These are phyloP conservation scores for Auriscalpium orientale DNA, from an alignment of 768 basidiomycete species.

Conservation along the genomic window DNA sequence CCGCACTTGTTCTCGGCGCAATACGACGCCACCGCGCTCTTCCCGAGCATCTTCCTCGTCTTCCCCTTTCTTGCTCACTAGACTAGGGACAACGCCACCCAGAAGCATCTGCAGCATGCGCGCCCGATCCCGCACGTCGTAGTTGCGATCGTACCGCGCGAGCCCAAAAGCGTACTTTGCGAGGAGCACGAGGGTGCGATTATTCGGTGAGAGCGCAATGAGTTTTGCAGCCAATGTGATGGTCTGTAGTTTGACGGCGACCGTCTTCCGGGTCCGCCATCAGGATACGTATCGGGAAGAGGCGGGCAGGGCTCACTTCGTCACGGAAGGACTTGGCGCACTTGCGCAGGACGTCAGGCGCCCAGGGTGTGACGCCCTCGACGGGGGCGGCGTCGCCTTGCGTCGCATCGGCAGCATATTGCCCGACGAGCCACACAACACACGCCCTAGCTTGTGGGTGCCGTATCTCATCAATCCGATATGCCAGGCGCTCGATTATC, in stretches of 20 bases:
- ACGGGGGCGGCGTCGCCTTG: conserved; percentile 24
- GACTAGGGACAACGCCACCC: conserved; percentile 33
- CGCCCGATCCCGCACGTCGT: conserved; percentile 87
- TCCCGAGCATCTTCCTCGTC: conserved; percentile 29
- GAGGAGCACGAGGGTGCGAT: conserved; percentile 44
- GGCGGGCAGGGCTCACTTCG: conserved; percentile 44
- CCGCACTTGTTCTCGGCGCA: conserved; percentile 75
- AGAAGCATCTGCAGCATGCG: conserved; percentile 73
- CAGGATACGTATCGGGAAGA: background rate
- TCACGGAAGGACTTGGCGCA: conserved; percentile 60
- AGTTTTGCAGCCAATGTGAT: conserved; percentile 85
- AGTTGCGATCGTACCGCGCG: conserved; percentile 82
- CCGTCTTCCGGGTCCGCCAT: conserved; percentile 31
- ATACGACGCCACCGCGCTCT: conserved; percentile 61
- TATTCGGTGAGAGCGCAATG: conserved; percentile 54
- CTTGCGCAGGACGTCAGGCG: conserved; percentile 84
- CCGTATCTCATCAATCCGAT: conserved; percentile 68
- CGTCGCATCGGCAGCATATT: conserved; percentile 50
- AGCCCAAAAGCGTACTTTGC: conserved; percentile 71
- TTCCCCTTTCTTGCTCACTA: conserved; percentile 13
- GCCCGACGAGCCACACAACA: conserved; percentile 89
- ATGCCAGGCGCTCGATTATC: conserved; percentile 75
- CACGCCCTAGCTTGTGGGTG: conserved; percentile 81
- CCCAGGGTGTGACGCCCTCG: conserved; percentile 67
- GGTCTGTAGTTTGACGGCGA: conserved; percentile 73